These are phyloP conservation scores for Calamus simplicifolius DNA, from an alignment of 176 grass and related monocot species.

Conservation along the genomic window DNA sequence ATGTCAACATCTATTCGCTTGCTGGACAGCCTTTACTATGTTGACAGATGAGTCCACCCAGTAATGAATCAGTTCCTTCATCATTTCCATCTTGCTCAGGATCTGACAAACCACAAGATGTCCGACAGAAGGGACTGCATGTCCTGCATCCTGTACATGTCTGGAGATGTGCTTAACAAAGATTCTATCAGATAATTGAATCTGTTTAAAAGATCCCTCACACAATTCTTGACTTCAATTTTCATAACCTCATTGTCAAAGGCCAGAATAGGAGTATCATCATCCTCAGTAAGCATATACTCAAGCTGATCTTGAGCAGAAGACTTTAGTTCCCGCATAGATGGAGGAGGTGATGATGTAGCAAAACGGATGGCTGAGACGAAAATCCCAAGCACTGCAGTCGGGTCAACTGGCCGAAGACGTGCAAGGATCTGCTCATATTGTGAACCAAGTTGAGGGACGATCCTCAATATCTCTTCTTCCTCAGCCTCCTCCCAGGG, in stretches of 20 bases:
- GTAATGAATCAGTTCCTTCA: conserved; percentile 51
- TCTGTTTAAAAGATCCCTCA: conserved; percentile 28
- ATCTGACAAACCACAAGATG: conserved; percentile 69
- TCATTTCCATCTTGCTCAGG: conserved; percentile 87
- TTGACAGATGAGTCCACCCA: conserved; percentile 41
- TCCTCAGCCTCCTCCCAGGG: conserved; percentile 89
- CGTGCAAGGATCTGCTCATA: conserved; percentile 58
- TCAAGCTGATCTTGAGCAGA: conserved; percentile 80
- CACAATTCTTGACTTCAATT: conserved; percentile 46
- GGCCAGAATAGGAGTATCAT: conserved; percentile 59
- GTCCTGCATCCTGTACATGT: conserved; percentile 13
- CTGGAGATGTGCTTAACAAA: conserved; percentile 10
- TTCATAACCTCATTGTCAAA: conserved; percentile 36
- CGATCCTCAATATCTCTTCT: conserved; percentile 56
- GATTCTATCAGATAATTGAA: conserved; percentile 37
- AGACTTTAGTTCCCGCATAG: conserved; percentile 49
- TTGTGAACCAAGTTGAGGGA: conserved; percentile 39
- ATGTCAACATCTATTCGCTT: not conserved
- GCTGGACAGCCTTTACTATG: conserved; percentile 22
- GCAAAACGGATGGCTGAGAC: conserved; percentile 58
- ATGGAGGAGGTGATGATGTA: conserved; percentile 29
- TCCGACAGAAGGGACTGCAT: conserved; percentile 42
- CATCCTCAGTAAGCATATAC: conserved; percentile 95
- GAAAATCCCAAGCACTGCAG: conserved; percentile 40
- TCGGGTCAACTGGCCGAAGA: conserved; percentile 43